A percentile compares a stretch with the other conserved stretches of the same genome.
Conservation (phyloP, 805 yeast genomes). For the Zygosaccharomyces bailii region DNA sequence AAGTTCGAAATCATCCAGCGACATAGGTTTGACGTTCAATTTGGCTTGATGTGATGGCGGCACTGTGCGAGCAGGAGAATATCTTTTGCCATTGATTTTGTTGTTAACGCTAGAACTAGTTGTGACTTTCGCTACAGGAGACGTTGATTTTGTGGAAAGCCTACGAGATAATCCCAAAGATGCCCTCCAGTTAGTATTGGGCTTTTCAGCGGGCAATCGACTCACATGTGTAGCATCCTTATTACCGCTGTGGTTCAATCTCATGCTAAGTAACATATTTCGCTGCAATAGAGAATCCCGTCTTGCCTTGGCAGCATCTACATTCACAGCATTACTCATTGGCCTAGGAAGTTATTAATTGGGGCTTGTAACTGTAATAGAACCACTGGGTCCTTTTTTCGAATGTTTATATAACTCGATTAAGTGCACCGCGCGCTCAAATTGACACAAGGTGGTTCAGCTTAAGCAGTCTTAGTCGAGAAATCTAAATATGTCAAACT, state of each 20-base stretch:
- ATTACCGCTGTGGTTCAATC: conserved; percentile 18
- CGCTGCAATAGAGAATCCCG: conserved; percentile 27
- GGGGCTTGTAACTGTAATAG: no score
- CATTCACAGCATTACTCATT: conserved; percentile 2
- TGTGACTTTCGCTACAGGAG: background rate
- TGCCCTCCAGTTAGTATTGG: conserved; percentile 2
- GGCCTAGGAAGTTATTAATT: background rate
- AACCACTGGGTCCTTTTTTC: no score
- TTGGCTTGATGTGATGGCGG: conserved; percentile 5
- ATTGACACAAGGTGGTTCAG: background rate
- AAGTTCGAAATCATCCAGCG: conserved; percentile 65
- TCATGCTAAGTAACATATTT: conserved; percentile 25
- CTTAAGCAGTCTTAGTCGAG: background rate
- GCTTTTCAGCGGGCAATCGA: conserved; percentile 4
- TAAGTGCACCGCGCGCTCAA: background rate
- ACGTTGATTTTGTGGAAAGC: background rate
- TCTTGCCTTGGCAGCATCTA: conserved; percentile 16
- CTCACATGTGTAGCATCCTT: conserved; percentile 7
- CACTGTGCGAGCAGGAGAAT: conserved; percentile 1
- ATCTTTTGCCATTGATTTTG: conserved; percentile 3
- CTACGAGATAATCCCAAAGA: conserved; percentile 1
- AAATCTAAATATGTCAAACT: conserved; percentile 29
- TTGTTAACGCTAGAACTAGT: background rate
- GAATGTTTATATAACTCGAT: conserved; percentile 2
- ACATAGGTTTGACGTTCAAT: conserved; percentile 12